Evolutionary conservation across 495 filamentous ascomycete species (phyloP).

Genomic region (Letharia lupina): DNA sequence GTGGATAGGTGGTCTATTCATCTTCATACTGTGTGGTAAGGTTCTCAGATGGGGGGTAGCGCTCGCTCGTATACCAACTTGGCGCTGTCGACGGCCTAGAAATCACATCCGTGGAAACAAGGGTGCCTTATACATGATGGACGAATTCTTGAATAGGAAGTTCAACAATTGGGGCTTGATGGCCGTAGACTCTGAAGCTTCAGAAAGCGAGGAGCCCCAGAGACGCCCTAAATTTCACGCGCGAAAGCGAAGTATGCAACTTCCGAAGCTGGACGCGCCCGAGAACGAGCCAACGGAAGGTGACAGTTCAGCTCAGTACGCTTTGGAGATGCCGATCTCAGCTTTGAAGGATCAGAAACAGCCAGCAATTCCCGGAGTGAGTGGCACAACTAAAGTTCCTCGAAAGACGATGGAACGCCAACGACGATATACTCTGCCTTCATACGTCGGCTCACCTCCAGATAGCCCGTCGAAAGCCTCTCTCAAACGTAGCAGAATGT

Average conservation of each 20-base stretch:
- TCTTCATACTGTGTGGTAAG: slow-evolving; percentile 64
- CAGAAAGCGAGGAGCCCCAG: slow-evolving; percentile 37
- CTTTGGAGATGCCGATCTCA: not conserved
- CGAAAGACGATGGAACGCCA: slow-evolving; percentile 8
- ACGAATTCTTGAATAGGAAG: slow-evolving; percentile 40
- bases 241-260: slow-evolving; percentile 1
- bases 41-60: slow-evolving; percentile 80
- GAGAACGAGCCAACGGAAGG: not conserved
- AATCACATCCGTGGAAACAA: slow-evolving; percentile 26
- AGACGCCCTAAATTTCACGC: not conserved
- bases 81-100: slow-evolving; percentile 57
- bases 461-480: not conserved
- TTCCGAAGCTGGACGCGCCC: not conserved
- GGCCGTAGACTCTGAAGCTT: slow-evolving; percentile 35
- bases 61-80: slow-evolving; percentile 79
- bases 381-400: not conserved
- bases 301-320: not conserved
- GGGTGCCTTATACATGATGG: slow-evolving; percentile 44
- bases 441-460: slow-evolving; percentile 11
- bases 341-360: not conserved
- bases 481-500: slow-evolving; percentile 1
- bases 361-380: not conserved
- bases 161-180: slow-evolving; percentile 34
- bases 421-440: slow-evolving; percentile 25
- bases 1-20: slow-evolving; percentile 75